Percentiles rank a stretch among this genome's conserved stretches.
These are phyloP conservation scores for Ascomycota sp. DNA, from an alignment of 2,329 filamentous ascomycete species.

Conservation along the genomic window DNA sequence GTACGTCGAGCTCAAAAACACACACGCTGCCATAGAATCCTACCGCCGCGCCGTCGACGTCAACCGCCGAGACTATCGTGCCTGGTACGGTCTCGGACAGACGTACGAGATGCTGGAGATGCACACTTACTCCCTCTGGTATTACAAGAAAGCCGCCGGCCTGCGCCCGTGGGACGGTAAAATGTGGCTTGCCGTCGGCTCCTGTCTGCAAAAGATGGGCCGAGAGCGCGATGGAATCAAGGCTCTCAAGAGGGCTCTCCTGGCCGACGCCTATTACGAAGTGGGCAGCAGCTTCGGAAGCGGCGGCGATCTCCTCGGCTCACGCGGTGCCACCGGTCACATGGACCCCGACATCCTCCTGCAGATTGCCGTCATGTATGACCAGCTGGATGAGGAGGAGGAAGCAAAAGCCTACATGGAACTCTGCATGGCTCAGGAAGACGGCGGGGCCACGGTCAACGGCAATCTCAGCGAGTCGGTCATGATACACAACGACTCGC, in stretches of 20 bases:
- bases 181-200: slow-evolving; percentile 94
- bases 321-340: slow-evolving; percentile 28
- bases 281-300: slow-evolving; percentile 31
- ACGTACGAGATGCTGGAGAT: slow-evolving; percentile 96
- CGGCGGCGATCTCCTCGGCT: slow-evolving; percentile 21
- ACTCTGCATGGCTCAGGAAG: slow-evolving; percentile 77
- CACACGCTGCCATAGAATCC: slow-evolving; percentile 88
- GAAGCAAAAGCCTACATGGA: slow-evolving; percentile 91
- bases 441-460: slow-evolving; percentile 33
- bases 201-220: slow-evolving; percentile 75
- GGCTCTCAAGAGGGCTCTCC: slow-evolving; percentile 73
- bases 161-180: slow-evolving; percentile 91
- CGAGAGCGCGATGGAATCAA: slow-evolving; percentile 80
- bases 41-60: slow-evolving; percentile 89
- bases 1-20: slow-evolving; percentile 96
- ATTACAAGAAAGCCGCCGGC: slow-evolving; percentile 86
- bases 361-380: slow-evolving; percentile 77
- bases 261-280: slow-evolving; percentile 73
- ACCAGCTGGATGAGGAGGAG: slow-evolving; percentile 51
- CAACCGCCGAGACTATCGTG: slow-evolving; percentile 86
- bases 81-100: slow-evolving; percentile 92
- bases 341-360: slow-evolving; percentile 81
- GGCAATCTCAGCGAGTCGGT: slow-evolving; percentile 24
- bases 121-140: slow-evolving; percentile 92
- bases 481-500: slow-evolving; percentile 32